Percentiles rank a stretch among this genome's conserved stretches.
These are phyloP conservation scores for Beauveria bassiana DNA, from an alignment of 2,329 filamentous ascomycete genomes.

Conservation along the genomic window DNA sequence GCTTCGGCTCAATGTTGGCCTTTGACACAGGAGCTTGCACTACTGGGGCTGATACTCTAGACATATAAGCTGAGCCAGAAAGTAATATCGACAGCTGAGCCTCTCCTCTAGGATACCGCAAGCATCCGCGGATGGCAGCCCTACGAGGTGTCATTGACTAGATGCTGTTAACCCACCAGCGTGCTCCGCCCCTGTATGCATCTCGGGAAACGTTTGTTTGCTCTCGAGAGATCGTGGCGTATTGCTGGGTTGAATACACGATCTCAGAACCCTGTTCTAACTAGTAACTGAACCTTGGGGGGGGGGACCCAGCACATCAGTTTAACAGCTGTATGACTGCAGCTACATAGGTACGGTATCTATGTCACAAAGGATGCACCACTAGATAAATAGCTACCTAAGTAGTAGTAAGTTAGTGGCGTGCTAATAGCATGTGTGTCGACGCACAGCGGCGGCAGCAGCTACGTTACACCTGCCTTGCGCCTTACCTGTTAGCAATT, in stretches of 20 bases:
- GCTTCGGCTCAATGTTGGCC: too few relatives aligned
- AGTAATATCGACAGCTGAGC: neutral
- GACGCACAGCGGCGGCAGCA: neutral
- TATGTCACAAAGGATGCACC: neutral
- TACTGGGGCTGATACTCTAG: neutral
- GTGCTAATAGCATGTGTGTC: neutral
- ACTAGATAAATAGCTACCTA: neutral
- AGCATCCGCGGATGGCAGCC: neutral
- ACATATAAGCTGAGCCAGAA: neutral
- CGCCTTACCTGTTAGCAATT: neutral
- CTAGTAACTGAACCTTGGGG: neutral
- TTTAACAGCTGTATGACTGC: neutral
- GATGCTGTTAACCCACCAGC: neutral
- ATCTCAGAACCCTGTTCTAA: constrained; percentile 1
- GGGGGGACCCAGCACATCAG: neutral
- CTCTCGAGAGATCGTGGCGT: constrained; percentile 8
- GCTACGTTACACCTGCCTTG: neutral
- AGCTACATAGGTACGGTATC: neutral
- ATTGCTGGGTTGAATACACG: neutral
- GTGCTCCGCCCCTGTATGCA: constrained; percentile 1
- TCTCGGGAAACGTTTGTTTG: neutral
- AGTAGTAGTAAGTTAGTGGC: neutral
- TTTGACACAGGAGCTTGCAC: neutral
- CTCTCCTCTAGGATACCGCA: neutral
- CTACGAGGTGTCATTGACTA: neutral